A percentile compares a stretch with the other conserved stretches of the same genome.
Conservation (phyloP, 208 protist species). For the Leishmania aethiopica region DNA sequence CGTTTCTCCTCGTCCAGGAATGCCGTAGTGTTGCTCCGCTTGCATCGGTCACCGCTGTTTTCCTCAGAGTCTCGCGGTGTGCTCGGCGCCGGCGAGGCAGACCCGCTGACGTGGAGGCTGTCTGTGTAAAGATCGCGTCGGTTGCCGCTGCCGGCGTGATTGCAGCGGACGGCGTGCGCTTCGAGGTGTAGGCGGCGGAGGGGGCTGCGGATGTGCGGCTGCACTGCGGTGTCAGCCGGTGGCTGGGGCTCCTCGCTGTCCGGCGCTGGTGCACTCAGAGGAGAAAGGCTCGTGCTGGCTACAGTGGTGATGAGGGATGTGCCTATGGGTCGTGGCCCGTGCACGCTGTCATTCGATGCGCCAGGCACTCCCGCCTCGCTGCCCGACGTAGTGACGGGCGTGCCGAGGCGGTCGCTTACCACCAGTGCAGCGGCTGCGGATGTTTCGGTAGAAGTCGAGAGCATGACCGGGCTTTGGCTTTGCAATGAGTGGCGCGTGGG, state of each 20-base stretch:
- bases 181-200: not conserved
- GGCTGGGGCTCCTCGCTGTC: not conserved
- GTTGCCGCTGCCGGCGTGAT: not conserved
- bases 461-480: not conserved
- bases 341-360: not conserved
- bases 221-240: not conserved
- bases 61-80: not conserved
- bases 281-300: not conserved
- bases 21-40: constrained; percentile 1
- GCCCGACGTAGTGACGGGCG: not conserved
- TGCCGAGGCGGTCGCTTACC: not conserved
- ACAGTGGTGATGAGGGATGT: not conserved
- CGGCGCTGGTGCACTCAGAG: not conserved
- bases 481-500: not conserved
- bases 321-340: not conserved
- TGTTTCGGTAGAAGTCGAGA: not conserved
- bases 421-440: not conserved
- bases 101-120: not conserved
- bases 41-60: not conserved
- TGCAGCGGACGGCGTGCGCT: not conserved
- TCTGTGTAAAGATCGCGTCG: no score
- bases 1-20: not conserved
- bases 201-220: not conserved
- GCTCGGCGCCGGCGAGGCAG: not conserved
- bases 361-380: not conserved